Conservation (phyloP, 2,329 filamentous ascomycete species). For the Microdochium nivale region DNA sequence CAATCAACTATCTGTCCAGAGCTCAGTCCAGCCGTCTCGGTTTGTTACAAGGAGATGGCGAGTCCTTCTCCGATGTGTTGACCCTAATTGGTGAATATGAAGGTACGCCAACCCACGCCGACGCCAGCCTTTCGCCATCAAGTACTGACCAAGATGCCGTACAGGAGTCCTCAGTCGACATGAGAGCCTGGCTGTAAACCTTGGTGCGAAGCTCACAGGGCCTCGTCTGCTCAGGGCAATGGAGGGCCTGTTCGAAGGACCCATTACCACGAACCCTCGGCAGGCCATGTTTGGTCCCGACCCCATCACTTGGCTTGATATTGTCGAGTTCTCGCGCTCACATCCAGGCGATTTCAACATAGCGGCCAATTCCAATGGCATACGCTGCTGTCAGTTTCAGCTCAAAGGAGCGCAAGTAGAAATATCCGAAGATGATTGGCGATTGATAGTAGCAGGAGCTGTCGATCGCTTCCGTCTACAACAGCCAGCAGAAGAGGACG, state of each 20-base stretch:
- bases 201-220: conserved; percentile 74
- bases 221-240: conserved; percentile 80
- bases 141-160: conserved; percentile 8
- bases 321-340: conserved; percentile 74
- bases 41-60: conserved; percentile 46
- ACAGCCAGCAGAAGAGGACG: conserved; percentile 76
- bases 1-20: conserved; percentile 46
- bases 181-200: conserved; percentile 77
- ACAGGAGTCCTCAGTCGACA: conserved; percentile 70
- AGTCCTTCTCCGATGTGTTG: conserved; percentile 67
- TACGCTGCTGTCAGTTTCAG: conserved; percentile 70
- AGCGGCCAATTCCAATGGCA: conserved; percentile 58
- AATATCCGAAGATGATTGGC: conserved; percentile 81
- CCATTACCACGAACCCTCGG: conserved; percentile 48
- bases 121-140: conserved; percentile 1
- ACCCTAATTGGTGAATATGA: conserved; percentile 72
- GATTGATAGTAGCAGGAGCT: conserved; percentile 73
- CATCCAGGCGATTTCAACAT: conserved; percentile 73
- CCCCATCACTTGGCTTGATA: conserved; percentile 70
- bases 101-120: conserved; percentile 26
- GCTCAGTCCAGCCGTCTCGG: conserved; percentile 33
- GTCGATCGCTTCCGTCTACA: conserved; percentile 66
- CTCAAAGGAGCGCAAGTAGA: conserved; percentile 75
- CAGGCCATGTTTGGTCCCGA: conserved; percentile 48
- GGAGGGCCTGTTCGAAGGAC: conserved; percentile 76